phyloP scores from a whole-genome alignment of 768 basidiomycete genomes.

The Inosperma sp. region DNA sequence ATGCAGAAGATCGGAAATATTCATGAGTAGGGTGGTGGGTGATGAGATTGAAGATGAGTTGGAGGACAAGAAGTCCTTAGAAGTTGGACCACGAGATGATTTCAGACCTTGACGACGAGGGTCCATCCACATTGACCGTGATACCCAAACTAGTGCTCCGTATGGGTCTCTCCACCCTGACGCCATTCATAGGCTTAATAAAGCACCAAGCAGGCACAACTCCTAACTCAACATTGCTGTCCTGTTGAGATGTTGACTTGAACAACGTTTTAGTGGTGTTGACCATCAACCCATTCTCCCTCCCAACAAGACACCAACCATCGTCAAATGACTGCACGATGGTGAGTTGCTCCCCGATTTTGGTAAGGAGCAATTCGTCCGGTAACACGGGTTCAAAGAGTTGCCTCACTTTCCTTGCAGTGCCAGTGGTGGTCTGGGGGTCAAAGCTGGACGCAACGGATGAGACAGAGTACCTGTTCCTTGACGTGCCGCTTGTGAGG shows the following conservation, averaged over 20 bases:
- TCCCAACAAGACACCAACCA: constrained; percentile 73
- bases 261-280: constrained; percentile 38
- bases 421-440: constrained; percentile 29
- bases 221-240: constrained; percentile 56
- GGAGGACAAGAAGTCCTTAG: constrained; percentile 17
- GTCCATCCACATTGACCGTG: constrained; percentile 48
- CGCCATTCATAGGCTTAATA: constrained; percentile 55
- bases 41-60: no score
- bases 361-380: constrained; percentile 59
- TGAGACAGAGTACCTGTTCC: constrained; percentile 38
- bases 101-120: constrained; percentile 44
- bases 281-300: constrained; percentile 37
- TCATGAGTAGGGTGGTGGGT: no score
- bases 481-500: constrained; percentile 15
- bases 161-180: constrained; percentile 58
- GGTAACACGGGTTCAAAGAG: constrained; percentile 65
- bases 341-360: constrained; percentile 54
- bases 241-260: constrained; percentile 25
- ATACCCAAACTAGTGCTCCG: constrained; percentile 62
- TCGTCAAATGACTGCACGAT: constrained; percentile 69
- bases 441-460: constrained; percentile 29
- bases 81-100: constrained; percentile 74
- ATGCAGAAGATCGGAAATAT: no score
- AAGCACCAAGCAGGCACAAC: constrained; percentile 78
- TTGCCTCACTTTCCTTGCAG: constrained; percentile 55